A percentile compares a stretch with the other conserved stretches of the same genome.
Evolutionary conservation across 2,329 filamentous ascomycete genomes (phyloP).

Genomic region (Cladosporium sp.): DNA sequence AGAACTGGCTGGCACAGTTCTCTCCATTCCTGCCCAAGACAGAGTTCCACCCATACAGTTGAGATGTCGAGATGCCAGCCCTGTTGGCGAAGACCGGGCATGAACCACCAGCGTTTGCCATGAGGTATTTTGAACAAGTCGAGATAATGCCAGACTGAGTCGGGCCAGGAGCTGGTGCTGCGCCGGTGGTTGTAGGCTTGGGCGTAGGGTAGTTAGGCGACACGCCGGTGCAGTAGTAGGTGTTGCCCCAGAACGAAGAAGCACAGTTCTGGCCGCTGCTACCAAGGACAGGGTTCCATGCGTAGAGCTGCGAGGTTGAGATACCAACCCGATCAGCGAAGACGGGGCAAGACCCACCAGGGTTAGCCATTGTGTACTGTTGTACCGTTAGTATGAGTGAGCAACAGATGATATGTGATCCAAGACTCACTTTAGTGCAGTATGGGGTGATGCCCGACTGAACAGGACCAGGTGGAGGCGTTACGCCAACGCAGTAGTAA

Average conservation of each 20-base stretch:
- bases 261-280: constrained; percentile 14
- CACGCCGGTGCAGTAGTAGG: constrained; percentile 15
- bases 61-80: constrained; percentile 20
- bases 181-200: constrained; percentile 11
- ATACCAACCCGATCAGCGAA: constrained; percentile 8
- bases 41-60: constrained; percentile 29
- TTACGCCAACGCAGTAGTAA: constrained; percentile 15
- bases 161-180: constrained; percentile 18
- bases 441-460: constrained; percentile 20
- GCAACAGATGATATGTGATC: neutral
- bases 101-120: constrained; percentile 20
- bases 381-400: neutral
- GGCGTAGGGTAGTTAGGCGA: constrained; percentile 6
- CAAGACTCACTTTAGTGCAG: constrained; percentile 20
- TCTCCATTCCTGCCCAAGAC: constrained; percentile 20
- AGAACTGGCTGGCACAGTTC: constrained; percentile 15
- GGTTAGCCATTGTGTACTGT: constrained; percentile 3
- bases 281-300: constrained; percentile 16
- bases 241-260: constrained; percentile 13
- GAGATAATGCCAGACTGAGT: constrained; percentile 23
- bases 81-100: constrained; percentile 24
- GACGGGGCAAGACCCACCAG: constrained; percentile 1
- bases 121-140: constrained; percentile 24
- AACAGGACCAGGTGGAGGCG: constrained; percentile 19
- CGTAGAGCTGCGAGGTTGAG: constrained; percentile 7